Evolutionary conservation across 1,284 basidiomycete species (phyloP), one percentile per base, ranked within the genome.

Genomic region (Paramarasmius palmivorus): DNA sequence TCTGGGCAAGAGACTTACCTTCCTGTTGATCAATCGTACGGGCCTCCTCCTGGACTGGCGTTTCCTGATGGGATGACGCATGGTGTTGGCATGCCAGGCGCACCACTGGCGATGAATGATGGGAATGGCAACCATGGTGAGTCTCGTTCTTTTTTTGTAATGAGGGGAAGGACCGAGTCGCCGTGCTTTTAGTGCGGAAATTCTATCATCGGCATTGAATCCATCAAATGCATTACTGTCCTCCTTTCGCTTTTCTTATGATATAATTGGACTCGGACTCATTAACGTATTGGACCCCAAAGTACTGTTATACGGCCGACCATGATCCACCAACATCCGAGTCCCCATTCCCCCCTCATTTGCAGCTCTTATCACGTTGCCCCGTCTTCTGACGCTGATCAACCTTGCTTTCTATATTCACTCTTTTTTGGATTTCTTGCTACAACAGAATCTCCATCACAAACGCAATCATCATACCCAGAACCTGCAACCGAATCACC

Each of bases 141-240:
- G 88, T 84, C 60, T 63, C 63, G 73, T 73, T 74, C 67, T 61
- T 68, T 71, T 68, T 63, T 69, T 66, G 67, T 71, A 29, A 46
- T 69, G 68, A 79, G 82, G 84, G 85, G 88, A 84, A 84, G 84
- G 84, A 88, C 85, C 86, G 78, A 88, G 85, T 73, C 61, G 72
- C 84, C 85, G 82, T 88, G 75, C 86, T 87, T 88, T 84, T 74
- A 88, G 84, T 86, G 83, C 84, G 84, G 83, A 84, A 86, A 80
- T 73, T 79, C 72, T 80, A 81, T 73, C 75, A 82, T 77, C 83
- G 78, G 67, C 78, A 79, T 74, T 87, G 75, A 87, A 50, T 32
- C 34, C 40, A 10, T 19, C 32, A 34, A 37, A 39, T 46, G 42
- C 52, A 25, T 35, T n/a, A n/a, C n/a, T 36, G 39, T 37, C 35